phyloP scores from a whole-genome alignment of 140 eudicot species.

The Stevia rebaudiana region DNA sequence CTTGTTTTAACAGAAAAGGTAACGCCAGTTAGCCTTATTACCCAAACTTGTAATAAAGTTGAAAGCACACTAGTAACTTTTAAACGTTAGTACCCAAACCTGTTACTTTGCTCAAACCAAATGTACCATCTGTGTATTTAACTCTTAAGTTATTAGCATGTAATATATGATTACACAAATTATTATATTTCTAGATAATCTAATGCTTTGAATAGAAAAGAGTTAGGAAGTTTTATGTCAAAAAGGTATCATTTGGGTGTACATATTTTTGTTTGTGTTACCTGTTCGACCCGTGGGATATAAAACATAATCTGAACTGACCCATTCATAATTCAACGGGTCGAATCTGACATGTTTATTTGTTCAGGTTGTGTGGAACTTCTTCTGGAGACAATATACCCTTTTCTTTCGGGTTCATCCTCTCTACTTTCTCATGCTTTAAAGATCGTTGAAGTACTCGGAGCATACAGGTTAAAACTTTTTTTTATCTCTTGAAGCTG shows the following conservation, averaged over 20 bases:
- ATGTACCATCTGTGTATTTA: no score
- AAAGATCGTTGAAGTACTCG: constrained; percentile 92
- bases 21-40: no score
- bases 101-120: no score
- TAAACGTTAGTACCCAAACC: no score
- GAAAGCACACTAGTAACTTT: no score
- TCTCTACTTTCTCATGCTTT: constrained; percentile 64
- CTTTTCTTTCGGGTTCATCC: constrained; percentile 75
- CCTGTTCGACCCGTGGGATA: background rate
- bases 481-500: constrained; percentile 3
- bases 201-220: background rate
- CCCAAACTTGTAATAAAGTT: no score
- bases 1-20: no score
- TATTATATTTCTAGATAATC: background rate
- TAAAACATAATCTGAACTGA: background rate
- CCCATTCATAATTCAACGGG: background rate
- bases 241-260: background rate
- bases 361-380: constrained; percentile 87
- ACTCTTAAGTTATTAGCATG: background rate
- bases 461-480: constrained; percentile 66
- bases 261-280: background rate
- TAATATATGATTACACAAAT: background rate
- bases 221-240: background rate
- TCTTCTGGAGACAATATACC: constrained; percentile 76
- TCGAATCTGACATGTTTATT: background rate